Evolutionary conservation across 257 asterid species (phyloP), one percentile per base, ranked within the genome.

Genomic region (Rubia yunnanensis): DNA sequence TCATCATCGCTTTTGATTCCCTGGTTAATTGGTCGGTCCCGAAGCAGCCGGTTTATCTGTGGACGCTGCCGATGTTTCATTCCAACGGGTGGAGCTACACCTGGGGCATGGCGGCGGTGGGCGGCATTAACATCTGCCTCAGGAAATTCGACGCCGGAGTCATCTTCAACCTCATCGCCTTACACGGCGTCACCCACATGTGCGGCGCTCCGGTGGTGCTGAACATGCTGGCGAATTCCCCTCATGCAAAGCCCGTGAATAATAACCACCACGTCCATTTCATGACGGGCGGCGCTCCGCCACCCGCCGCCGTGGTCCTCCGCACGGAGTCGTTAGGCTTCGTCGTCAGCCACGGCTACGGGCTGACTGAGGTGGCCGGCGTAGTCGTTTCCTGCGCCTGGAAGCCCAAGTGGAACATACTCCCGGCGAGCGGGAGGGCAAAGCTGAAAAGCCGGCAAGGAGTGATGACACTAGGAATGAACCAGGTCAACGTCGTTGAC

Each of bases 71-170:
- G 7, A 88, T 90, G 87, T 91, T 88, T 69, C 97, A 91, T 66
- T 75, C 97, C 10, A 91, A 91, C 50, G 97, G 97, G 35, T 91
- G 97, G 97, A 88, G 96, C 78, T 90, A 79, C 85, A 78, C 95
- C 2, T 90, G 97, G 97, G 94, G 94, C 2, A 84, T 87, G 84
- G 96, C 97, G 1, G 97, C 91, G n/a, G 85, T 79, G 4, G 97
- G 97, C 3, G 97, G 88, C 0, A 73, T 84, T 28, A 91, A 77
- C 65, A 53, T 91, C 28, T 91, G 97, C 18, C 84, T 91, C n/a
- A 70, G 96, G 4, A 82, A 70, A 23, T 74, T 91, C 60, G 91
- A 91, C 6, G 91, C 95, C 0, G 27, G 30, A 1, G 23, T 65
- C 0, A 68, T 88, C 2, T 88, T 70, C 73, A 71, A 32, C 4